Evolutionary conservation across 345 rosid genomes (phyloP).

Genomic region (Moringa oleifera): DNA sequence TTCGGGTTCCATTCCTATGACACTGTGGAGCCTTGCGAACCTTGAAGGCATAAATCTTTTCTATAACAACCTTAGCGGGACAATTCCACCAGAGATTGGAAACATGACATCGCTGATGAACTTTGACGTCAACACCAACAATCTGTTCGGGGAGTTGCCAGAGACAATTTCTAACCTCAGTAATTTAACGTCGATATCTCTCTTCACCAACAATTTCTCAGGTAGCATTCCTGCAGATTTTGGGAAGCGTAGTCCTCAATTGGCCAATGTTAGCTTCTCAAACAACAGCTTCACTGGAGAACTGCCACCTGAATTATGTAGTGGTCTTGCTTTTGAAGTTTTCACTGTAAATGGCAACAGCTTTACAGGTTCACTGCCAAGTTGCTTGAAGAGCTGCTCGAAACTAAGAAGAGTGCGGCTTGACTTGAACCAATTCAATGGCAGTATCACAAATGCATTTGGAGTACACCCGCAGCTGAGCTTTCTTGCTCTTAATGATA

Average conservation of each 20-base stretch:
- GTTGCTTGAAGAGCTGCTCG: slow-evolving; percentile 50
- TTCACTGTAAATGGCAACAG: slow-evolving; percentile 39
- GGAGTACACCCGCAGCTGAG: slow-evolving; percentile 38
- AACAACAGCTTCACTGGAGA: slow-evolving; percentile 57
- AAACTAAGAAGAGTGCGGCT: slow-evolving; percentile 32
- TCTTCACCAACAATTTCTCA: slow-evolving; percentile 46
- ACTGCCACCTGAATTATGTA: slow-evolving; percentile 51
- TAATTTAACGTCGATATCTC: slow-evolving; percentile 21
- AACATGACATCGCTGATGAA: slow-evolving; percentile 30
- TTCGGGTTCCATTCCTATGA: slow-evolving; percentile 44
- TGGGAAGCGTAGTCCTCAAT: slow-evolving; percentile 44
- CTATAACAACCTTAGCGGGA: slow-evolving; percentile 44
- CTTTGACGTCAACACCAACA: slow-evolving; percentile 47
- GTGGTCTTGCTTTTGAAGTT: slow-evolving; percentile 27
- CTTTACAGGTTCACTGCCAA: slow-evolving; percentile 52
- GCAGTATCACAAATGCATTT: slow-evolving; percentile 49
- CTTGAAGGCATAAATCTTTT: slow-evolving; percentile 37
- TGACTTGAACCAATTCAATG: slow-evolving; percentile 47
- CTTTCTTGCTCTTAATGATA: slow-evolving; percentile 37
- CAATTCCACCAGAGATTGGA: slow-evolving; percentile 47
- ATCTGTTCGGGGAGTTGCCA: slow-evolving; percentile 48
- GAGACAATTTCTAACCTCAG: slow-evolving; percentile 38
- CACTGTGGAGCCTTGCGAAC: slow-evolving; percentile 41
- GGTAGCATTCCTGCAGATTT: slow-evolving; percentile 48
- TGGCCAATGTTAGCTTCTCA: slow-evolving; percentile 40